phyloP scores from a whole-genome alignment of 768 basidiomycete species.

The Trametes meyenii region DNA sequence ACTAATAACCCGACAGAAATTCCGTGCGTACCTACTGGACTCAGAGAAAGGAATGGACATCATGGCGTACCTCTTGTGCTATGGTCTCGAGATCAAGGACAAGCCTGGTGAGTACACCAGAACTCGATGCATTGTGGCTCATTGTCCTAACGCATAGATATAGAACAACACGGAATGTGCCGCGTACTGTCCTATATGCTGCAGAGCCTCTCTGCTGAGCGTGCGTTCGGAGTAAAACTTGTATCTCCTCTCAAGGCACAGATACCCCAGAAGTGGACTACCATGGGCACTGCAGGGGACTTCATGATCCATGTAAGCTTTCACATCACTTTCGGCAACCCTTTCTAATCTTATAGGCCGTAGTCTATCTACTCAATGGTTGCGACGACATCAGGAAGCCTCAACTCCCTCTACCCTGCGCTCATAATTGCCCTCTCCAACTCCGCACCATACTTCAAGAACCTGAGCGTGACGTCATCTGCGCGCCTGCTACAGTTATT shows the following conservation, averaged over 20 bases:
- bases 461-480: slow-evolving; percentile 78
- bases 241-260: slow-evolving; percentile 63
- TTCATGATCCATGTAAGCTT: slow-evolving; percentile 81
- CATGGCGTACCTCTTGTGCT: slow-evolving; percentile 77
- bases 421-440: slow-evolving; percentile 91
- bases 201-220: slow-evolving; percentile 87
- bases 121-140: not conserved
- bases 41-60: slow-evolving; percentile 80
- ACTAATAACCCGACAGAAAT: slow-evolving; percentile 65
- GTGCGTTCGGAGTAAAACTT: slow-evolving; percentile 72
- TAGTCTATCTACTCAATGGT: slow-evolving; percentile 90
- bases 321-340: not conserved
- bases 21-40: slow-evolving; percentile 78
- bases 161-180: slow-evolving; percentile 91
- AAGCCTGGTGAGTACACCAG: slow-evolving; percentile 67
- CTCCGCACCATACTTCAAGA: slow-evolving; percentile 82
- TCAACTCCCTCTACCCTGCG: slow-evolving; percentile 89
- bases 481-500: slow-evolving; percentile 87
- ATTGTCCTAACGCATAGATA: not conserved
- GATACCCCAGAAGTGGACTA: slow-evolving; percentile 77
- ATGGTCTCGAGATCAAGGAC: slow-evolving; percentile 88
- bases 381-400: slow-evolving; percentile 79
- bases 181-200: slow-evolving; percentile 89
- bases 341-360: slow-evolving; percentile 8
- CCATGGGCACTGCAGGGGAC: slow-evolving; percentile 75